These are phyloP conservation scores for Agaricus subrufescens DNA, from an alignment of 768 basidiomycete genomes.

Conservation along the genomic window DNA sequence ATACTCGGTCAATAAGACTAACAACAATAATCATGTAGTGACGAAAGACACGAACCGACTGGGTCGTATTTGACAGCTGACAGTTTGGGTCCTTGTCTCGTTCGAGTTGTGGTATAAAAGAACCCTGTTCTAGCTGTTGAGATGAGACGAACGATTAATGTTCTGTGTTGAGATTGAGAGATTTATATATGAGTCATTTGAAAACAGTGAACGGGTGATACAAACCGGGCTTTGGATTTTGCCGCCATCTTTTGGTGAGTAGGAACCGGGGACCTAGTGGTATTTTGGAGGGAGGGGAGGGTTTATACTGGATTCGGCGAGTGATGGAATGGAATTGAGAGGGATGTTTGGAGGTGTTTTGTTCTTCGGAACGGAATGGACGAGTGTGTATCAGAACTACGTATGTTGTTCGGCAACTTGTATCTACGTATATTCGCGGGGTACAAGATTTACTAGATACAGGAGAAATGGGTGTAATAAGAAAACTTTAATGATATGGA, in stretches of 20 bases:
- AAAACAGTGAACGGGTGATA: not conserved
- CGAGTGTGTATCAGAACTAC: too few relatives aligned
- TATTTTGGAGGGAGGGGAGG: not conserved
- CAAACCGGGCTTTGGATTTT: slow-evolving; percentile 58
- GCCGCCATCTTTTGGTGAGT: slow-evolving; percentile 43
- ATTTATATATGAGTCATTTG: not conserved
- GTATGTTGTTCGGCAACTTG: too few relatives aligned
- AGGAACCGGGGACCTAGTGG: not conserved
- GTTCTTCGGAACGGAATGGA: not conserved
- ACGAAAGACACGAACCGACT: slow-evolving; percentile 45
- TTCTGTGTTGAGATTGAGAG: slow-evolving; percentile 37
- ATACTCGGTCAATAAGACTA: too few relatives aligned
- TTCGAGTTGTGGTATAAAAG: slow-evolving; percentile 82
- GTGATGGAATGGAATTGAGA: not conserved
- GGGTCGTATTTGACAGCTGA: slow-evolving; percentile 94
- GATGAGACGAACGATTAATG: slow-evolving; percentile 80
- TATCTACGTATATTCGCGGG: too few relatives aligned
- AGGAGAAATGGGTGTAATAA: too few relatives aligned
- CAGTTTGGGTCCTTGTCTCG: slow-evolving; percentile 71
- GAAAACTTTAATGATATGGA: too few relatives aligned
- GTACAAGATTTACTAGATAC: too few relatives aligned
- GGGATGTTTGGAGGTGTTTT: slow-evolving; percentile 3
- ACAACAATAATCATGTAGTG: not conserved
- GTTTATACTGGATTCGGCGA: not conserved
- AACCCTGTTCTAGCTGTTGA: slow-evolving; percentile 90